Conservation (phyloP, 306 rosid genomes). For the Rubus parviflorus region DNA sequence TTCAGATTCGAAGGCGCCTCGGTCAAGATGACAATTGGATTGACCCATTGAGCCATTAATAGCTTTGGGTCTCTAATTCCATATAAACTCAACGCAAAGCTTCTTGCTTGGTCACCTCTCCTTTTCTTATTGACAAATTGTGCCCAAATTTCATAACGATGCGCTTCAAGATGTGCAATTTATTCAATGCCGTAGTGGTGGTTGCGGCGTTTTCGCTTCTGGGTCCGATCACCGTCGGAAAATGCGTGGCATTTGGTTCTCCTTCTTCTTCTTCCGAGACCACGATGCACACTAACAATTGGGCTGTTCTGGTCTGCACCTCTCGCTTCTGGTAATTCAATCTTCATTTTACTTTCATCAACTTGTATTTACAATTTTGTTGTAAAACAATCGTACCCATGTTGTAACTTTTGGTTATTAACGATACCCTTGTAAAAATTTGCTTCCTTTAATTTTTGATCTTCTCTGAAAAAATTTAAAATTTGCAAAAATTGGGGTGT, state of each 20-base stretch:
- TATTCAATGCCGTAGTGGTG: slow-evolving; percentile 26
- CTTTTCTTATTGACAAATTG: neutral
- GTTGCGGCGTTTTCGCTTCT: slow-evolving; percentile 35
- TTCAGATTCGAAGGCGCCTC: neutral
- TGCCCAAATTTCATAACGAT: neutral
- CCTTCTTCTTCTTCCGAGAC: slow-evolving; percentile 55
- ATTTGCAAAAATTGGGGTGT: neutral
- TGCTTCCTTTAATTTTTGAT: neutral
- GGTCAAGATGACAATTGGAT: neutral
- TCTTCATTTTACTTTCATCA: neutral
- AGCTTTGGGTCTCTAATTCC: neutral
- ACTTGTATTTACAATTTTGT: neutral
- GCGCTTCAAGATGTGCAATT: slow-evolving; percentile 27
- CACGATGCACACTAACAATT: slow-evolving; percentile 80
- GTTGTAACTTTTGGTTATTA: neutral
- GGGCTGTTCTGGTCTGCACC: slow-evolving; percentile 96
- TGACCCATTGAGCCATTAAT: neutral
- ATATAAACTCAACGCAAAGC: neutral
- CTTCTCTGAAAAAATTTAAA: neutral
- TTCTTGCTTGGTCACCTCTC: neutral
- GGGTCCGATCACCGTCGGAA: slow-evolving; percentile 29
- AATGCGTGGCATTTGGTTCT: slow-evolving; percentile 41
- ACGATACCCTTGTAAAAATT: neutral
- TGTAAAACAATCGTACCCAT: neutral
- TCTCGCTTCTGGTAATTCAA: slow-evolving; percentile 83